These are phyloP conservation scores for Phaffia tasmanica DNA, from an alignment of 768 basidiomycete species.

Conservation along the genomic window DNA sequence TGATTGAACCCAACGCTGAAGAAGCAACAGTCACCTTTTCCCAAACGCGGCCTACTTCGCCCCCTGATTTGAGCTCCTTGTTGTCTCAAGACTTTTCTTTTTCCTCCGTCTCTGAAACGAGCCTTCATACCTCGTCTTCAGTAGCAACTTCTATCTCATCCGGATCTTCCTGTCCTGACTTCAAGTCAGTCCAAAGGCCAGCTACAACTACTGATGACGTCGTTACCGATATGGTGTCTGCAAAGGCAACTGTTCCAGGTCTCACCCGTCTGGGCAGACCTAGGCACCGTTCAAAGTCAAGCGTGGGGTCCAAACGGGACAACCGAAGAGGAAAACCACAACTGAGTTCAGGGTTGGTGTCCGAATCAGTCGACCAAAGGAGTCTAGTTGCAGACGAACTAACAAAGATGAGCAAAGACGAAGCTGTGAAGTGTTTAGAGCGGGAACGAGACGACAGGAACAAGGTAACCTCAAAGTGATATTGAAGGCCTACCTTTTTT, in stretches of 20 bases:
- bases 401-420: background rate
- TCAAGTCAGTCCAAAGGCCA: background rate
- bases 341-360: background rate
- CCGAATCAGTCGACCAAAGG: background rate
- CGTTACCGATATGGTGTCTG: background rate
- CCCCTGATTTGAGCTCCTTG: background rate
- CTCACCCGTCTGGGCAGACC: background rate
- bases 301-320: background rate
- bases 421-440: slow-evolving; percentile 3
- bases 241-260: background rate
- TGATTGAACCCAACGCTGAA: no score
- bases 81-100: background rate
- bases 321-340: background rate
- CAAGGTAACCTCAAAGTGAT: slow-evolving; percentile 1
- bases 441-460: slow-evolving; percentile 1
- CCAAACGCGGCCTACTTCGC: no score
- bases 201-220: background rate
- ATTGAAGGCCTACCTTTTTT: background rate
- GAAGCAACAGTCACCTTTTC: no score
- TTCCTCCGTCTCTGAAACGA: slow-evolving; percentile 7
- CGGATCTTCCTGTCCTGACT: background rate
- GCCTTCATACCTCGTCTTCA: background rate
- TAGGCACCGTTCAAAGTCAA: background rate
- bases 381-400: slow-evolving; percentile 8
- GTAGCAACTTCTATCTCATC: slow-evolving; percentile 1